phyloP scores from a whole-genome alignment of 805 yeast genomes.

The Debaryomyces hansenii region DNA sequence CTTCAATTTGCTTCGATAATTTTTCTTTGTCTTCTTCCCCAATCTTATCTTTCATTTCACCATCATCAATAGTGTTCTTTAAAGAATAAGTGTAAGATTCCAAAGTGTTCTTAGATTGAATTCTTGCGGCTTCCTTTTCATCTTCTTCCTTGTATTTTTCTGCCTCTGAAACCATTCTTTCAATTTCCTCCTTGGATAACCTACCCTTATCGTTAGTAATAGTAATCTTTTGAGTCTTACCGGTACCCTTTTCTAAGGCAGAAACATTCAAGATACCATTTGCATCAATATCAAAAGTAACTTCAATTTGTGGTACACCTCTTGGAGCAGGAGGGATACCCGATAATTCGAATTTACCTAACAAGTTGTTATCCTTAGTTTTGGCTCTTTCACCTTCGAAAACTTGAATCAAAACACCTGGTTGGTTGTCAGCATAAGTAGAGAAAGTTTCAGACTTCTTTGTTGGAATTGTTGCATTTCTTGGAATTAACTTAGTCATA shows the following conservation, averaged over 20 bases:
- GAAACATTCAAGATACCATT: constrained; percentile 84
- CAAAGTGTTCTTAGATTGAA: constrained; percentile 82
- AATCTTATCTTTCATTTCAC: constrained; percentile 46
- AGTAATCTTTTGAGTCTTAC: constrained; percentile 86
- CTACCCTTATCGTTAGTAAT: constrained; percentile 94
- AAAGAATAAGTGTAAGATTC: constrained; percentile 87
- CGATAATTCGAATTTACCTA: constrained; percentile 83
- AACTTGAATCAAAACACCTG: constrained; percentile 90
- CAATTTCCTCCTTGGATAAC: constrained; percentile 89
- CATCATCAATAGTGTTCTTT: constrained; percentile 63
- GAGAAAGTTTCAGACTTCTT: constrained; percentile 94
- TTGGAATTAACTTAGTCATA: constrained; percentile 91
- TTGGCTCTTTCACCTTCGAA: constrained; percentile 95
- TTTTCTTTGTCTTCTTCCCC: constrained; percentile 51
- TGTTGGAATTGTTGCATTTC: constrained; percentile 95
- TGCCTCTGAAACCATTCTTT: constrained; percentile 97
- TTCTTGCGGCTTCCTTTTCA: constrained; percentile 75
- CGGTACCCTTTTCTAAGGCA: constrained; percentile 93
- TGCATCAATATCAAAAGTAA: constrained; percentile 84
- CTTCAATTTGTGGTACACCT: constrained; percentile 90
- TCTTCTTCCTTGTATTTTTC: constrained; percentile 94
- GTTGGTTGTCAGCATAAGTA: constrained; percentile 95
- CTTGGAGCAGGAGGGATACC: constrained; percentile 91
- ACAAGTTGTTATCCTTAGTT: constrained; percentile 88
- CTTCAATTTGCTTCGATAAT: constrained; percentile 43